Conservation (phyloP, 2,329 filamentous ascomycete species). For the Cercospora beticola region DNA sequence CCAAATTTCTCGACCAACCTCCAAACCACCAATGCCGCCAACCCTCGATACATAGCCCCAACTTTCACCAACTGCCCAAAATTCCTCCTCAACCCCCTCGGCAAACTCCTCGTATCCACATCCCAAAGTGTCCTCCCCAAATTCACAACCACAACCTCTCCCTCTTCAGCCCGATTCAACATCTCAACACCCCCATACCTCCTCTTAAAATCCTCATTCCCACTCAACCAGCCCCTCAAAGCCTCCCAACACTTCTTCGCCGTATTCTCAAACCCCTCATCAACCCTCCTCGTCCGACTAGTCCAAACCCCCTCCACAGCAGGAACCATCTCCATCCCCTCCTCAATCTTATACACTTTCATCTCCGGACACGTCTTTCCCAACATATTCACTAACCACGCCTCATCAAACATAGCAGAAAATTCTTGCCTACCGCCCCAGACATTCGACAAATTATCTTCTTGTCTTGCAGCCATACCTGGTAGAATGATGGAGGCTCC, state of each 20-base stretch:
- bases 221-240: constrained; percentile 29
- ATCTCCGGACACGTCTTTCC: constrained; percentile 31
- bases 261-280: constrained; percentile 24
- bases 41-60: constrained; percentile 26
- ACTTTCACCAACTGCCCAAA: constrained; percentile 35
- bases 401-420: constrained; percentile 33
- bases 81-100: constrained; percentile 26
- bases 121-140: constrained; percentile 34
- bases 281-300: constrained; percentile 28
- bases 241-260: constrained; percentile 20
- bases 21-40: constrained; percentile 41
- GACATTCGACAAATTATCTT: constrained; percentile 24
- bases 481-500: constrained; percentile 42
- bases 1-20: constrained; percentile 31
- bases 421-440: constrained; percentile 29
- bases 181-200: constrained; percentile 9
- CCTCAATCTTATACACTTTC: constrained; percentile 27
- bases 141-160: constrained; percentile 29
- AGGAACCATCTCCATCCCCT: constrained; percentile 16
- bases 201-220: constrained; percentile 9
- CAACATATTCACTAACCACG: constrained; percentile 30
- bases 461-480: constrained; percentile 22
- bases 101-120: constrained; percentile 34
- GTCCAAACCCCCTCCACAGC: constrained; percentile 28
- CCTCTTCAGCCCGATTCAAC: background rate